Percentiles rank a stretch among this genome's conserved stretches.
These are phyloP conservation scores for Pouteria glomerata DNA, from an alignment of 148 eudicot genomes.

Conservation along the genomic window DNA sequence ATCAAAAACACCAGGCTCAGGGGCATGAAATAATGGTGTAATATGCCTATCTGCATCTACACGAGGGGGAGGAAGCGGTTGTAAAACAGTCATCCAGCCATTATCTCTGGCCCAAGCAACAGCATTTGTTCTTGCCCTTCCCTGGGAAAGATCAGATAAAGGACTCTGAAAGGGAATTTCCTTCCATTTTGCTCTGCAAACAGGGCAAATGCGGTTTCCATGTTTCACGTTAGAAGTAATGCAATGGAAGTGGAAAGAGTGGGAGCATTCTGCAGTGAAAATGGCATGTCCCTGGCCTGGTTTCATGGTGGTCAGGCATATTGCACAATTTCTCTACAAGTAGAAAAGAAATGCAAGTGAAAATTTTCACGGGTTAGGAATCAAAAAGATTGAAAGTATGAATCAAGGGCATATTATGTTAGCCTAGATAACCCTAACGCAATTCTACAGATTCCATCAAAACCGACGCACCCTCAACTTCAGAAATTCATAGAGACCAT, in stretches of 20 bases:
- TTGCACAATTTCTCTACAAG: constrained; percentile 16
- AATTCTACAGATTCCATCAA: not conserved
- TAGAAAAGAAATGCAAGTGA: not conserved
- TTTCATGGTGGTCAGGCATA: constrained; percentile 13
- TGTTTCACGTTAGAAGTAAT: constrained; percentile 4
- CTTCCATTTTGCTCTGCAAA: constrained; percentile 17
- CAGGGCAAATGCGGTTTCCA: constrained; percentile 12
- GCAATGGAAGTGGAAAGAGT: constrained; percentile 23
- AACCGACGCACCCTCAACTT: not conserved
- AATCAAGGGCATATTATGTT: not conserved
- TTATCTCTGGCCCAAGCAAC: not conserved
- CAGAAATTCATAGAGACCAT: not conserved
- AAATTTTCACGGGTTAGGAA: not conserved
- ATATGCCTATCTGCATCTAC: not conserved
- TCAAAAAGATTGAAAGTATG: not conserved
- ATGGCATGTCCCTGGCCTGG: constrained; percentile 17
- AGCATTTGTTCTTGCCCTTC: too few relatives aligned
- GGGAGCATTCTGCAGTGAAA: not conserved
- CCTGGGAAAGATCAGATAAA: not conserved
- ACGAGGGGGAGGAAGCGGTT: constrained; percentile 1
- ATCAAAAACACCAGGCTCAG: constrained; percentile 3
- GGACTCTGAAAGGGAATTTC: constrained; percentile 10
- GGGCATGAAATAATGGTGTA: not conserved
- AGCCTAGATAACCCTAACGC: not conserved
- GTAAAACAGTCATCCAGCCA: constrained; percentile 4